A percentile compares a stretch with the other conserved stretches of the same genome.
phyloP scores from a whole-genome alignment of 306 rosid species.

The Canavalia ensiformis region DNA sequence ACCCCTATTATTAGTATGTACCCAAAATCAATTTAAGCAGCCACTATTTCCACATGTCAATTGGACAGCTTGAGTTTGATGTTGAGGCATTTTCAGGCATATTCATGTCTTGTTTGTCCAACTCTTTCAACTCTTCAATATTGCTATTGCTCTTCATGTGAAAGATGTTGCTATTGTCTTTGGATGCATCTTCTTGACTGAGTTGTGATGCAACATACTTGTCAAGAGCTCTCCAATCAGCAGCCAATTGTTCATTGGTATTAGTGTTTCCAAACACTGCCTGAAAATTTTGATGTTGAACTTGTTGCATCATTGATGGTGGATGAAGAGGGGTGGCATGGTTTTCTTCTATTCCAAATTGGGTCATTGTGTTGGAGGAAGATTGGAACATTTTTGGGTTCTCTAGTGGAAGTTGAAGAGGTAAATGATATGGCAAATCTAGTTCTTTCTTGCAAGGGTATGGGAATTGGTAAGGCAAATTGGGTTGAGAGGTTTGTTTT shows the following conservation, averaged over 20 bases:
- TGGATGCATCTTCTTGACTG: conserved; percentile 68
- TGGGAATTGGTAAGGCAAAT: conserved; percentile 46
- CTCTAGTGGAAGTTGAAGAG: conserved; percentile 61
- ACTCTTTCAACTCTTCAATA: conserved; percentile 23
- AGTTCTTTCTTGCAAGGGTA: conserved; percentile 80
- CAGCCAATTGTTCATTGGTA: conserved; percentile 57
- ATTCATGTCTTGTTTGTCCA: conserved; percentile 59
- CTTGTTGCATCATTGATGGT: conserved; percentile 55
- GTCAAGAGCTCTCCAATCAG: conserved; percentile 91
- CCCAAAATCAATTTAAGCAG: not conserved
- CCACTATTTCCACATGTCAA: conserved; percentile 74
- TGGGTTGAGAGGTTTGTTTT: conserved; percentile 62
- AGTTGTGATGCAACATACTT: conserved; percentile 97
- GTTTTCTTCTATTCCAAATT: conserved; percentile 1
- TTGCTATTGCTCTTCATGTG: conserved; percentile 27
- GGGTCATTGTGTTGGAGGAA: conserved; percentile 12
- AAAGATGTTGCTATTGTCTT: conserved; percentile 53
- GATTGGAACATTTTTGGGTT: conserved; percentile 53
- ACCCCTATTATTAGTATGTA: conserved; percentile 27
- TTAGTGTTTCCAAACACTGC: conserved; percentile 39
- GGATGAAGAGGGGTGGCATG: not conserved
- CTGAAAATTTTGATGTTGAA: conserved; percentile 35
- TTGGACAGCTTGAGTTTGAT: conserved; percentile 66
- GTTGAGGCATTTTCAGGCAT: conserved; percentile 53
- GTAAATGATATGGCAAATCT: conserved; percentile 50